Percentiles rank a stretch among this genome's conserved stretches.
phyloP scores from a whole-genome alignment of 352 stramenopile species.

The Globisporangium parvum region DNA sequence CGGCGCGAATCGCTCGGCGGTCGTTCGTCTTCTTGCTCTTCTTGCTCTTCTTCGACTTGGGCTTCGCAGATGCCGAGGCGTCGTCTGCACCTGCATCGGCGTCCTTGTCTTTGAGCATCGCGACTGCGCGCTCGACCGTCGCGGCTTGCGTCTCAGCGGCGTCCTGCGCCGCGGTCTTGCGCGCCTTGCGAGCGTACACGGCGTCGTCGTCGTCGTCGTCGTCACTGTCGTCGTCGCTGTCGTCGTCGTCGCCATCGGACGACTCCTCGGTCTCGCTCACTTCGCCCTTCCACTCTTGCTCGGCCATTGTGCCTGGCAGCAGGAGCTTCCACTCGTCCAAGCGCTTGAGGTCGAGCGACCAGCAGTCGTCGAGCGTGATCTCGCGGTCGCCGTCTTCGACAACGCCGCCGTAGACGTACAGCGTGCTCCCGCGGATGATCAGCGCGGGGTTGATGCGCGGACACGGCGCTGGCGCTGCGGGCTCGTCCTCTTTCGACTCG shows the following conservation, averaged over 20 bases:
- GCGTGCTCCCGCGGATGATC: slow-evolving; percentile 83
- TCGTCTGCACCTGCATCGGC: slow-evolving; percentile 13
- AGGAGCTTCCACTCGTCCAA: slow-evolving; percentile 92
- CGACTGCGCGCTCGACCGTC: slow-evolving; percentile 49
- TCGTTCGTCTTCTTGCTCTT: slow-evolving; percentile 61
- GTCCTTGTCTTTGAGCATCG: slow-evolving; percentile 53
- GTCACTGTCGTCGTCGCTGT: slow-evolving; percentile 54
- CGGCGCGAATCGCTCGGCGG: slow-evolving; percentile 55
- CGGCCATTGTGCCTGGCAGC: slow-evolving; percentile 89
- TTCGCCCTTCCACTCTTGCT: slow-evolving; percentile 89
- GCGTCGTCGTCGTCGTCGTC: slow-evolving; percentile 43
- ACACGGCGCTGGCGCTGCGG: slow-evolving; percentile 39
- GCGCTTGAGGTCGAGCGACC: slow-evolving; percentile 91
- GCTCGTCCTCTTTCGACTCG: slow-evolving; percentile 22
- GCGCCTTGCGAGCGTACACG: slow-evolving; percentile 12
- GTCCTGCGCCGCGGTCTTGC: slow-evolving; percentile 16
- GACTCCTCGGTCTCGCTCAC: slow-evolving; percentile 85
- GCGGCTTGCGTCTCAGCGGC: slow-evolving; percentile 23
- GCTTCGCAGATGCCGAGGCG: background rate
- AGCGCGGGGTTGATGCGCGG: slow-evolving; percentile 85
- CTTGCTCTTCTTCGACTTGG: slow-evolving; percentile 54
- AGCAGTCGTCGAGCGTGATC: slow-evolving; percentile 95
- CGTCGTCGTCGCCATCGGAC: slow-evolving; percentile 73
- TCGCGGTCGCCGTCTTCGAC: slow-evolving; percentile 92
- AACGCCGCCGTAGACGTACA: slow-evolving; percentile 93